Base-by-base conservation (phyloP, 768 basidiomycete genomes). In the Tephrocybe rancida region DNA sequence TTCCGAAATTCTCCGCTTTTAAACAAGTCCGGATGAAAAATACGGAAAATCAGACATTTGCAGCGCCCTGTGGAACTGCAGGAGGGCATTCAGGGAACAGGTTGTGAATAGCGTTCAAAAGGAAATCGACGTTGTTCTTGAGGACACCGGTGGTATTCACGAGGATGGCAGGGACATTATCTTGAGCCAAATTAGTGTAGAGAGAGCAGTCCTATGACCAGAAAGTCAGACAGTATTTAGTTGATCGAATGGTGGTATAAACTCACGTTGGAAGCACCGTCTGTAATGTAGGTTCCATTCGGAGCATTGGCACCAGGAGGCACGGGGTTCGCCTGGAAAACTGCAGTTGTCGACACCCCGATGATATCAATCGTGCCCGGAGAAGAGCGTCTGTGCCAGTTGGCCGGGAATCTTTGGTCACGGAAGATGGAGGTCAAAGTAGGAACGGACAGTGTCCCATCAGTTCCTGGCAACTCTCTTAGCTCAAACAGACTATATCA, bases 371-470 rank as follows among this genome's bases (percentile, higher is more conserved):
- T 34, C 2, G 42, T 48, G 14, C 50, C 50, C 10, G 50, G 42
- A 8, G 42, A 48, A 43, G 46, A 41, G 30, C 54, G 54, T 13
- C 58, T 51, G 14, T 43, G 24, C 50, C 54, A 59, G 25, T 55
- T 48, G 14, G 38, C 39, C 5, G 58, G 51, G 47, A 55, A 59
- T 26, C 37, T 56, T 27, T 59, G 58, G 26, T 59, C 54, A 32
- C 54, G 58, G 44, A 59, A 59, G 11, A 59, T 52, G 1, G 58
- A 59, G 10, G 58, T 59, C 54, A 59, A 45, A 9, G 54, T 52
- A 13, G 54, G 47, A 19, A 49, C 48, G 19, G 49, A 49, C 1
- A 59, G 44, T 9, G 39, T 52, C 18, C 50, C 54, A 44, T 59
- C 54, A 19, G 58, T 59, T 30, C 58, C 58, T 59, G 24, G 10